These are phyloP conservation scores for Aspergillus neotritici DNA, from an alignment of 2,329 filamentous ascomycete genomes.

Conservation along the genomic window DNA sequence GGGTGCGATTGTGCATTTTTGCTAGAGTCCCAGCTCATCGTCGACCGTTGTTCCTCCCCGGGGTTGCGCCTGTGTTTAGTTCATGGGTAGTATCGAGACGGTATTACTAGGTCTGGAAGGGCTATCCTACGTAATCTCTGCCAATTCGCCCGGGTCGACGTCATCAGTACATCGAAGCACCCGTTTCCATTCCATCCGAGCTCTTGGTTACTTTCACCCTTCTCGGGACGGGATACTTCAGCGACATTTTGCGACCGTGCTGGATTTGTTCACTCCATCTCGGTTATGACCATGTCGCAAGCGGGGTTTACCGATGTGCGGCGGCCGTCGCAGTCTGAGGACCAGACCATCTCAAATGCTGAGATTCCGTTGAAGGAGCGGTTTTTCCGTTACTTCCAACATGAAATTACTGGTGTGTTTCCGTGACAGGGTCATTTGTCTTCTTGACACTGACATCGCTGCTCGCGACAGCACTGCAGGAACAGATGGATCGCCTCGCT, in stretches of 20 bases:
- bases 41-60: no score
- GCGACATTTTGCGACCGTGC: background rate
- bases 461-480: conserved; percentile 59
- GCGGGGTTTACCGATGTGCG: conserved; percentile 23
- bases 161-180: conserved; percentile 25
- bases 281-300: conserved; percentile 24
- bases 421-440: background rate
- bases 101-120: no score
- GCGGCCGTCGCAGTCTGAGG: conserved; percentile 28
- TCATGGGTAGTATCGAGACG: no score
- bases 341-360: conserved; percentile 29
- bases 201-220: background rate
- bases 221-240: conserved; percentile 2
- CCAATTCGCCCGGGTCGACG: conserved; percentile 20
- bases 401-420: conserved; percentile 61
- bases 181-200: no score
- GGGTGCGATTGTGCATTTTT: no score
- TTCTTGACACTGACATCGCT: conserved; percentile 15
- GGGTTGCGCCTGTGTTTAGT: no score
- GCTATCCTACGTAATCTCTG: no score
- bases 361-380: conserved; percentile 59
- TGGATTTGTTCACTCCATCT: conserved; percentile 1
- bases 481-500: conserved; percentile 65
- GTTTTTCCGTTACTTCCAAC: conserved; percentile 80
- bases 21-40: no score